These are phyloP conservation scores for Phytopythium mirpurense DNA, from an alignment of 352 stramenopile genomes.

Conservation along the genomic window DNA sequence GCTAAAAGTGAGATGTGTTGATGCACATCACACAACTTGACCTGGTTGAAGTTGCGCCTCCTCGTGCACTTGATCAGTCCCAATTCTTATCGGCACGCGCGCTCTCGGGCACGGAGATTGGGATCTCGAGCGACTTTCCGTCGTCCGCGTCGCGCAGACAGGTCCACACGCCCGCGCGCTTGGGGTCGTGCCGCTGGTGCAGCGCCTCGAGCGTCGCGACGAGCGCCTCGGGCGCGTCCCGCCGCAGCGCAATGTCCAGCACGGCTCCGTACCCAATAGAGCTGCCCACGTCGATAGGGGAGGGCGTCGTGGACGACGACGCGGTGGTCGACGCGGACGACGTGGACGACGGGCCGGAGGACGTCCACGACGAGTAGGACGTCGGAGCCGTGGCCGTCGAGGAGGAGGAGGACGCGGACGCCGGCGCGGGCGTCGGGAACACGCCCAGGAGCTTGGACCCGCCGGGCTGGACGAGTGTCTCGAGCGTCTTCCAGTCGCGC, in stretches of 20 bases:
- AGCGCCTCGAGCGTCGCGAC: conserved; percentile 38
- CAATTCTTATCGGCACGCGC: conserved; percentile 28
- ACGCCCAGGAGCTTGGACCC: conserved; percentile 36
- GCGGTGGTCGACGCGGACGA: conserved; percentile 8
- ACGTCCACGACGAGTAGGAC: conserved; percentile 23
- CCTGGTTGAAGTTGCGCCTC: no score
- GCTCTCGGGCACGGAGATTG: conserved; percentile 35
- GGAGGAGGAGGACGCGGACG: conserved; percentile 18
- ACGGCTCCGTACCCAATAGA: conserved; percentile 69
- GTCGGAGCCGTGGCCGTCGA: conserved; percentile 18
- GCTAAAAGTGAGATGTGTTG: no score
- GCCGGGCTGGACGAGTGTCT: conserved; percentile 32
- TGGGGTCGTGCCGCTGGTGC: conserved; percentile 47
- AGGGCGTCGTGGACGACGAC: conserved; percentile 11
- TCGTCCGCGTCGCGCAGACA: conserved; percentile 35
- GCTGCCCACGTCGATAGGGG: conserved; percentile 10
- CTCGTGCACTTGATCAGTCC: no score
- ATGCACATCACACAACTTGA: no score
- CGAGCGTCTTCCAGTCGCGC: conserved; percentile 50
- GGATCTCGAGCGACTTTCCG: conserved; percentile 34
- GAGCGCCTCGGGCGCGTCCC: conserved; percentile 38
- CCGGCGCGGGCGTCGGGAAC: conserved; percentile 14
- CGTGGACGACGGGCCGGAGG: conserved; percentile 13
- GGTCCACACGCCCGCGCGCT: conserved; percentile 35
- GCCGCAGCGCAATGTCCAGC: conserved; percentile 48